Evolutionary conservation across 139 green algal genomes (phyloP), one percentile per base, ranked within the genome.

Genomic region (Nannochloris sp.): DNA sequence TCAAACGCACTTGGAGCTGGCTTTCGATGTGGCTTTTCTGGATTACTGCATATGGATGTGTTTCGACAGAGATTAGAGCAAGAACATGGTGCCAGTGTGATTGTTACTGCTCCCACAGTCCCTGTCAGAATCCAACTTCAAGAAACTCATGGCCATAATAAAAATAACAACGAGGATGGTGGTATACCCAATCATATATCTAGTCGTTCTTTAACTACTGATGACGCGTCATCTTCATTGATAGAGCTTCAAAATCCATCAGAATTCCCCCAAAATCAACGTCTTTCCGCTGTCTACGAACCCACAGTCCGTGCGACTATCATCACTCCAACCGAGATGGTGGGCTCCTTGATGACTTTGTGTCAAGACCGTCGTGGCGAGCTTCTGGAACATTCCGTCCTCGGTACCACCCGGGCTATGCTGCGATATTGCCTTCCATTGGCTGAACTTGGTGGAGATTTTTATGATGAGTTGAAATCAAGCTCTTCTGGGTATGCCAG

Each of bases 21-120:
- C 32, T 97, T 95, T 77, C 74, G 89, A 48, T 90, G 80, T 58
- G 83, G 90, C 24, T 97, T 97, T 62, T 75, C 96, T 48, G 91
- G 91, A 10, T 73, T 93, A 54, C 79, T 97, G 15, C 92, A 97
- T 82, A 86, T 95, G 75, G 89, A 98, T 54, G 90, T 98, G 8
- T 97, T 97, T 66, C 81, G 85, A 25, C 85, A 91, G 74, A 76
- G 88, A 25, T 62, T 93, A 62, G 71, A 90, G 63, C 85, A 93
- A 36, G 89, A 97, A 77, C 81, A 93, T 62, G 83, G 78, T 23
- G 77, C 82, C 2, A 72, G 56, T 4, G 78, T 96, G 6, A 81
- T 96, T n/a, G 77, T 80, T 15, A 94, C 86, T 2, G 73, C 88
- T 9, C 92, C 92, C 62, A 97, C 87, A 7, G 92, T 98, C 57